Base-by-base conservation (phyloP, 768 basidiomycete species). In the Mycena olivaceomarginata region DNA sequence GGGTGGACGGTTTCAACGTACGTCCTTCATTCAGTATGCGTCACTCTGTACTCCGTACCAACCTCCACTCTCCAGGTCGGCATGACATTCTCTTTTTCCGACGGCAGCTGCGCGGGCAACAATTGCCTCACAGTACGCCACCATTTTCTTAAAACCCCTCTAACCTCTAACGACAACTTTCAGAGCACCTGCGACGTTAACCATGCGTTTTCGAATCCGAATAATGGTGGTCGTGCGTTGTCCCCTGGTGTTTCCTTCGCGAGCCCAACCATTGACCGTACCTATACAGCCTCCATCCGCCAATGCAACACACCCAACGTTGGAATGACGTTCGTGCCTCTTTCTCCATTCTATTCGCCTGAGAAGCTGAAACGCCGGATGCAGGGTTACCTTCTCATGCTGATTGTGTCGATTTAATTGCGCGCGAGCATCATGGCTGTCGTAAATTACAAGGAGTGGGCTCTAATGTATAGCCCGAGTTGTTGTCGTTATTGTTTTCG, bases 391-490 rank as follows among this genome's bases (percentile, higher is more conserved):
- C 5, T 51, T 51, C 25, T 59, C 57, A 59, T 59, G 57, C 22
- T 59, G 57, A 59, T 59, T 31, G 37, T 59, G 25, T 31, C 57
- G 57, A 59, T 31, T 59, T 37, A 15, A 59, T 59, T 59, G 57
- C 57, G 25, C 25, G 13, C 22, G 57, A 59, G 57, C 57, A 22
- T 31, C 22, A 31, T 59, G 22, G 57, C 16, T 51, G 5, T 51
- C 20, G 48, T 5, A 51, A 59, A 59, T 25, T 59, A 25, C 25
- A 15, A 59, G 31, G 57, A 37, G 12, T 25, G 57, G 57, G 25
- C 57, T 59, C 57, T 59, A 59, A 11, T 59, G 57, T 37, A 59
- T 59, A 37, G 57, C 57, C 57, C 13, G 57, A 37, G 57, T 59
- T 59, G 22, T 59, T 37, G 57, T 59, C 57, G 57, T 59, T 59